Conservation (phyloP, 495 filamentous ascomycete genomes). For the Penicillium cosmopolitanum region DNA sequence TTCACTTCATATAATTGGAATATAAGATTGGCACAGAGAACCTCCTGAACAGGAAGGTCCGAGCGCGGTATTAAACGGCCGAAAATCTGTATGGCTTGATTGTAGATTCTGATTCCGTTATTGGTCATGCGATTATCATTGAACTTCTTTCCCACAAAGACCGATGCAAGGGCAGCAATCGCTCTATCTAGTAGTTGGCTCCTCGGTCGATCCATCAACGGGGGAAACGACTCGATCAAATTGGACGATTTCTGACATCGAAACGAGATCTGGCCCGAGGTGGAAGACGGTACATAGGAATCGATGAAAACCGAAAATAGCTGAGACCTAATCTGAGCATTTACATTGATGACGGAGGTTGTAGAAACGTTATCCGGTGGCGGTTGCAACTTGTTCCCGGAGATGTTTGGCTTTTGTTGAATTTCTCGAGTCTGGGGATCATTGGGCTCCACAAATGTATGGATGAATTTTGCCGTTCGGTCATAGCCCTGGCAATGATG, state of each 20-base stretch:
- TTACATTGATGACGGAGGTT: constrained; percentile 17
- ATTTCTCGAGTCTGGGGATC: background rate
- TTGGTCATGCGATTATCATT: constrained; percentile 12
- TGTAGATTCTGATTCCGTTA: constrained; percentile 17
- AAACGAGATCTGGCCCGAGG: constrained; percentile 10
- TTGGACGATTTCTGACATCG: constrained; percentile 15
- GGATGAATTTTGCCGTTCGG: constrained; percentile 15
- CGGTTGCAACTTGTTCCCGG: background rate
- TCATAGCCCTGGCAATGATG: constrained; percentile 17
- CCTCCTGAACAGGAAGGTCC: constrained; percentile 15
- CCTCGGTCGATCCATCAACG: constrained; percentile 11
- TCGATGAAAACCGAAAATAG: constrained; percentile 23
- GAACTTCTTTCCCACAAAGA: constrained; percentile 22
- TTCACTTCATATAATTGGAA: constrained; percentile 21
- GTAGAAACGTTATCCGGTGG: background rate
- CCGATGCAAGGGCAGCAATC: constrained; percentile 16
- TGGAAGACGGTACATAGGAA: constrained; percentile 16
- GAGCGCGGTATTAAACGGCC: constrained; percentile 10
- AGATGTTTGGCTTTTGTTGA: background rate
- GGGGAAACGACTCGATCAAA: constrained; percentile 17
- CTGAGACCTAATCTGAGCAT: constrained; percentile 21
- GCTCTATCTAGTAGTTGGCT: constrained; percentile 21
- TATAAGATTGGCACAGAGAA: constrained; percentile 19
- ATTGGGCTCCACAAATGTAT: constrained; percentile 13
- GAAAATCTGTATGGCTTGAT: constrained; percentile 17